These are phyloP conservation scores for Barnettozyma botsteinii DNA, from an alignment of 805 yeast species.

Conservation along the genomic window DNA sequence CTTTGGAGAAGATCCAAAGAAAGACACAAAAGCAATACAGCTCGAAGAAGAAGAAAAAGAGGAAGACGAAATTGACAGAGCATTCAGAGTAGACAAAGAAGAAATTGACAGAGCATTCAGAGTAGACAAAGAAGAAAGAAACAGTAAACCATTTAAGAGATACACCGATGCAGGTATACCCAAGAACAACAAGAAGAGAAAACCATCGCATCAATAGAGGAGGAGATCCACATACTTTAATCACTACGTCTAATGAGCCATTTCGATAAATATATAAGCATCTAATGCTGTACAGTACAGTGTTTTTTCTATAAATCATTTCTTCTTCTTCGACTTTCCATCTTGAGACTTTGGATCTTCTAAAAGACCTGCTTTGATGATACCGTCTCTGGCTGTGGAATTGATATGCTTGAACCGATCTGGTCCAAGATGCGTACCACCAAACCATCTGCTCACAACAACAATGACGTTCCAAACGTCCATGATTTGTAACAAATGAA, in stretches of 20 bases:
- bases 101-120: slow-evolving; percentile 11
- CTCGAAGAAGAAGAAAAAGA: slow-evolving; percentile 8
- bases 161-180: slow-evolving; percentile 7
- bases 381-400: slow-evolving; percentile 79
- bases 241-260: not conserved
- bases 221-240: not conserved
- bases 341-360: slow-evolving; percentile 12
- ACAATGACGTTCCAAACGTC: slow-evolving; percentile 82
- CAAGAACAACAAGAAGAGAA: slow-evolving; percentile 17
- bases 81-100: slow-evolving; percentile 14
- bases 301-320: slow-evolving; percentile 10
- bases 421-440: slow-evolving; percentile 88
- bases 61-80: slow-evolving; percentile 12
- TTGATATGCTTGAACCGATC: slow-evolving; percentile 93
- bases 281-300: not conserved
- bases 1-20: slow-evolving; percentile 24
- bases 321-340: slow-evolving; percentile 25
- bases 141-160: slow-evolving; percentile 8
- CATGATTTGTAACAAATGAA: slow-evolving; percentile 69
- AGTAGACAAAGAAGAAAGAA: slow-evolving; percentile 16
- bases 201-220: slow-evolving; percentile 10
- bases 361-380: slow-evolving; percentile 55
- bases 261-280: not conserved
- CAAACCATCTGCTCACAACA: slow-evolving; percentile 79
- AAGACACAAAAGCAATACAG: slow-evolving; percentile 9